phyloP scores from a whole-genome alignment of 2,329 filamentous ascomycete species.

The Colletotrichum trifolii region DNA sequence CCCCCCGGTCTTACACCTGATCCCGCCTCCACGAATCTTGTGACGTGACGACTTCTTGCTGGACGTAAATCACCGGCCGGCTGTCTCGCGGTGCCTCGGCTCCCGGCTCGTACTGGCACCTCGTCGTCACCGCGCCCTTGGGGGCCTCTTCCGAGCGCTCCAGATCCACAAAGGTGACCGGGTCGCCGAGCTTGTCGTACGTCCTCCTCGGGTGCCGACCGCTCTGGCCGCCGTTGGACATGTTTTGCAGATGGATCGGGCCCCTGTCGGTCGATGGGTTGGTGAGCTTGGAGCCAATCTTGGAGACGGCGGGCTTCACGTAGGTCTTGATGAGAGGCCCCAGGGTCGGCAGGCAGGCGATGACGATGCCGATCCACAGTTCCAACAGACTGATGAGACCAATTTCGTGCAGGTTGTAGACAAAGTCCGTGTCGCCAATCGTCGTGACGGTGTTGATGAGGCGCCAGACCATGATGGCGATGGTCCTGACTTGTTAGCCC shows the following conservation, averaged over 20 bases:
- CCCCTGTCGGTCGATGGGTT: conserved; percentile 28
- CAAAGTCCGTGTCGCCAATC: conserved; percentile 38
- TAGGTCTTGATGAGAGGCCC: conserved; percentile 45
- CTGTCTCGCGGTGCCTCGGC: conserved; percentile 12
- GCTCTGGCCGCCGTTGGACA: conserved; percentile 16
- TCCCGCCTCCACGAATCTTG: conserved; percentile 13
- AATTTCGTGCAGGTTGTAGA: conserved; percentile 44
- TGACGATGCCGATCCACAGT: conserved; percentile 52
- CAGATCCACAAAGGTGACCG: conserved; percentile 12
- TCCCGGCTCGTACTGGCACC: conserved; percentile 22
- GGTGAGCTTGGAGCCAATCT: conserved; percentile 30
- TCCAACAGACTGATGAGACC: conserved; percentile 51
- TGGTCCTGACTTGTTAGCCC: conserved; percentile 41
- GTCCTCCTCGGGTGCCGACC: conserved; percentile 7
- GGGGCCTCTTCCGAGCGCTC: conserved; percentile 1
- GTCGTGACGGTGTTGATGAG: conserved; percentile 44
- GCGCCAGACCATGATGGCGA: conserved; percentile 52
- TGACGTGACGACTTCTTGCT: conserved; percentile 28
- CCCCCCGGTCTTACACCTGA: not conserved
- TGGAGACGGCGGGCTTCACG: conserved; percentile 38
- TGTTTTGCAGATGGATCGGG: conserved; percentile 17
- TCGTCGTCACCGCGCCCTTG: conserved; percentile 17
- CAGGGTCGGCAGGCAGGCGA: conserved; percentile 55
- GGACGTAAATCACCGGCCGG: conserved; percentile 30
- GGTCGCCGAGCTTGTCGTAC: conserved; percentile 30